Evolutionary conservation across 2,329 filamentous ascomycete species (phyloP), one percentile per base, ranked within the genome.

Genomic region (Pyrenochaeta sp.): DNA sequence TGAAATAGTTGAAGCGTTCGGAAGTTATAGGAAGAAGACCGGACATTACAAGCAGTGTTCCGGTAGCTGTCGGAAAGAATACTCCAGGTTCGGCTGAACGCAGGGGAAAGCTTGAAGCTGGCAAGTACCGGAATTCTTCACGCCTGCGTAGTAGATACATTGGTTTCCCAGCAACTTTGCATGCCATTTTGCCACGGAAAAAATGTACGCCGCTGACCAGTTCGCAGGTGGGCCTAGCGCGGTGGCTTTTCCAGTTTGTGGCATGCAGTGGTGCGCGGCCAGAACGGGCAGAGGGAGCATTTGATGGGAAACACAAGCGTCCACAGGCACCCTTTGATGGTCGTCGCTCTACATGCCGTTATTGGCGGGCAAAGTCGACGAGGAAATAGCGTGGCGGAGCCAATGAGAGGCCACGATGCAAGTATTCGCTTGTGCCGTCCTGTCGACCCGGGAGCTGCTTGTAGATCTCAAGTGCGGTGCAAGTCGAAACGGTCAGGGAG

Each of bases 21-120:
- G 59, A 50, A 53, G 43, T 58, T 53, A 39, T 61, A 62, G 60
- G 60, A 49, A 57, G 35, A 40, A 19, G 40, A 49, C 24, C 43
- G 45, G 51, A 40, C 47, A 51, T 17, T 23, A 14, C 20, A 24
- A 37, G 26, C 22, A 30, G 34, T n/a, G 27, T 38, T 41, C 22
- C 50, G 47, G 47, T 38, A 41, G 32, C 26, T 44, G 22, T 53
- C 51, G 56, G 54, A 48, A 47, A 34, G 36, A 22, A 32, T 44
- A 41, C 45, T 48, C 26, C 42, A 42, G 39, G 21, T 23, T 53
- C 48, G 55, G 57, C 41, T 50, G 48, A 52, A 50, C 32, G 23
- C 35, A 30, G 34, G 43, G 36, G 15, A 35, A 23, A 31, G 19
- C 26, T 30, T 46, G 44, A 48, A 39, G 29, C 19, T 28, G 35